A percentile compares a stretch with the other conserved stretches of the same genome.
These are phyloP conservation scores for Botrytis elliptica DNA, from an alignment of 2,329 filamentous ascomycete species.

Conservation along the genomic window DNA sequence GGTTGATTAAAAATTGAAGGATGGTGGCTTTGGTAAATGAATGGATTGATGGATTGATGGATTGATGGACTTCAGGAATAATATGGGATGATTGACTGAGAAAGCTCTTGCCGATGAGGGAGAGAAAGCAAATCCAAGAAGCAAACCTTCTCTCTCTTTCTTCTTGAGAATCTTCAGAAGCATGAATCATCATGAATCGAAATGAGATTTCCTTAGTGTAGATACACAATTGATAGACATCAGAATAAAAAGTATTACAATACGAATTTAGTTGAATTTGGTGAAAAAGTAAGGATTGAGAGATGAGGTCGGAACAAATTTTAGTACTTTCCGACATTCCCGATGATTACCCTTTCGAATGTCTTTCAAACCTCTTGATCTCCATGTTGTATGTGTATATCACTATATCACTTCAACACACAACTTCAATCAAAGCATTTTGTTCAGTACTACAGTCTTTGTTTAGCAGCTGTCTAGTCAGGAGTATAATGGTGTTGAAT, in stretches of 20 bases:
- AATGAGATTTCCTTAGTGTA: not conserved
- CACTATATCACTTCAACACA: not conserved
- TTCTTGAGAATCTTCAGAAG: not conserved
- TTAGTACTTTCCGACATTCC: not conserved
- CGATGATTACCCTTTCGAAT: not conserved
- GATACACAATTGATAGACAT: not conserved
- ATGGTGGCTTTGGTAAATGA: slow-evolving; percentile 41
- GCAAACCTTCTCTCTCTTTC: not conserved
- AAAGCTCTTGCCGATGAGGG: not conserved
- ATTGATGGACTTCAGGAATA: not conserved
- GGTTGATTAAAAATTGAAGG: not conserved
- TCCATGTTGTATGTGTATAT: not conserved
- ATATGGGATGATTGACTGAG: not conserved
- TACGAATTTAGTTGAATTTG: not conserved
- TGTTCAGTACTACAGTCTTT: not conserved
- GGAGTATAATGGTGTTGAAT: not conserved
- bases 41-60: not conserved
- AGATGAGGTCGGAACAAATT: not conserved
- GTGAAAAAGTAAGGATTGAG: not conserved
- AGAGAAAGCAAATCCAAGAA: not conserved
- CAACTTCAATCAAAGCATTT: not conserved
- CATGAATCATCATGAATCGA: not conserved
- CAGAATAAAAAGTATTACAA: not conserved
- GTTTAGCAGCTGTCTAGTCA: not conserved
- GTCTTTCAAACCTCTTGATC: not conserved